Evolutionary conservation across 345 rosid species (phyloP).

Genomic region (Cardamine occulta): DNA sequence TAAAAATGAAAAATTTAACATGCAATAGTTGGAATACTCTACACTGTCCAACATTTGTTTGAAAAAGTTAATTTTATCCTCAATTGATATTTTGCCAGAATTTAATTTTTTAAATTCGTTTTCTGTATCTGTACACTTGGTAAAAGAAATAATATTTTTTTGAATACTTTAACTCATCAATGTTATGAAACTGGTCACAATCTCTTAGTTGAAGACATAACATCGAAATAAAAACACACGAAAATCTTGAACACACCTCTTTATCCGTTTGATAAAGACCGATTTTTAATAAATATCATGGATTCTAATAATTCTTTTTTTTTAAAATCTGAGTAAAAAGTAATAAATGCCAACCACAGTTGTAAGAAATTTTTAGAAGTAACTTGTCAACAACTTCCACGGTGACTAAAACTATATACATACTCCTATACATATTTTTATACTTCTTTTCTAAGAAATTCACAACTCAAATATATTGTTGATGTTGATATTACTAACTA

Average conservation of each 20-base stretch:
- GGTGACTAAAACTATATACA: conserved; percentile 12
- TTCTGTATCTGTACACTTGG: background rate
- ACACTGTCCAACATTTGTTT: background rate
- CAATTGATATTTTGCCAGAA: background rate
- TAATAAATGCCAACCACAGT: conserved; percentile 32
- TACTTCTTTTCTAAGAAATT: background rate
- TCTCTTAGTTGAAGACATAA: background rate
- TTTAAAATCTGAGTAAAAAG: background rate
- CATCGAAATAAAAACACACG: background rate
- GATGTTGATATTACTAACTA: conserved; percentile 28
- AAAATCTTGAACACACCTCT: conserved; percentile 5
- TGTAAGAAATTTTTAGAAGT: conserved; percentile 17
- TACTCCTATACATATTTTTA: too few species aligned
- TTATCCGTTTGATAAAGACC: conserved; percentile 30
- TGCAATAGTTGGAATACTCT: background rate
- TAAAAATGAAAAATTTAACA: background rate
- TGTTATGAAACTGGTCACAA: background rate
- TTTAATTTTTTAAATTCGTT: background rate
- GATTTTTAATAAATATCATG: background rate
- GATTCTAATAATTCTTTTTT: background rate
- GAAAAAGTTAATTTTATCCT: background rate
- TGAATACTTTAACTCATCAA: background rate
- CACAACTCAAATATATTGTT: conserved; percentile 17
- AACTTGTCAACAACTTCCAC: conserved; percentile 41
- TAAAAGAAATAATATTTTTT: background rate